Base-by-base conservation (phyloP, 2,329 filamentous ascomycete genomes). In the Sclerotinia glacialis region DNA sequence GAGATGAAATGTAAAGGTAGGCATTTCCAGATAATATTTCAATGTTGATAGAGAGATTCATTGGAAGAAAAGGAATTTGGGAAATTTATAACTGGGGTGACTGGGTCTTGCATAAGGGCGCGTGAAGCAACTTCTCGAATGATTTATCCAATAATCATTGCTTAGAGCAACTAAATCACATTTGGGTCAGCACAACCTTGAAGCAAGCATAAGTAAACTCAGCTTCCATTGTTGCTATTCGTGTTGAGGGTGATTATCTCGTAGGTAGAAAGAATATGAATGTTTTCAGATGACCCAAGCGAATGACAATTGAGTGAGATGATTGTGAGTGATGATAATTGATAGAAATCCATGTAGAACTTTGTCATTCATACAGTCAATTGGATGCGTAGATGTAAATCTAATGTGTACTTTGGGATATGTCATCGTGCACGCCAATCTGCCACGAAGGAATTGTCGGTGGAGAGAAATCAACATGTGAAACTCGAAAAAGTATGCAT, bases 181-280 rank as follows among this genome's bases (percentile, higher is more conserved):
- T 23, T 65, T 60, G 31, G 53, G 56, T 40, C 26, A 49, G 53
- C 54, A 65, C 44, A 60, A 60, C 54, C 53, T 34, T 44, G 34
- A 21, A 42, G 44, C 31, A 46, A 44, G 61, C 61, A 60, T 58
- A 28, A 28, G 16, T 28, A 34, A 49, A 61, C 52, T 67, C 65
- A 69, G 62, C 67, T 66, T n/a, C 5, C 18, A 21, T 26, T 34
- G 58, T 68, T 69, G 40, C 68, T 70, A 69, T 70, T 69, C 69
- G 53, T 55, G 60, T 58, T 65, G 67, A 68, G 69, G 69, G 67
- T 70, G 66, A 55, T 63, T 31, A 26, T 60, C 53, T 56, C 6
- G 42, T 21, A 21, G 21, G 40, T 37, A 21, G 21, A n/a, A 55
- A 61, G 40, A 50, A 18, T 46, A 47, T 53, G 23, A 31, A 21